A percentile compares a stretch with the other conserved stretches of the same genome.
phyloP scores from a whole-genome alignment of 1,284 basidiomycete genomes.

The Pyrrhoderma lamaoense region DNA sequence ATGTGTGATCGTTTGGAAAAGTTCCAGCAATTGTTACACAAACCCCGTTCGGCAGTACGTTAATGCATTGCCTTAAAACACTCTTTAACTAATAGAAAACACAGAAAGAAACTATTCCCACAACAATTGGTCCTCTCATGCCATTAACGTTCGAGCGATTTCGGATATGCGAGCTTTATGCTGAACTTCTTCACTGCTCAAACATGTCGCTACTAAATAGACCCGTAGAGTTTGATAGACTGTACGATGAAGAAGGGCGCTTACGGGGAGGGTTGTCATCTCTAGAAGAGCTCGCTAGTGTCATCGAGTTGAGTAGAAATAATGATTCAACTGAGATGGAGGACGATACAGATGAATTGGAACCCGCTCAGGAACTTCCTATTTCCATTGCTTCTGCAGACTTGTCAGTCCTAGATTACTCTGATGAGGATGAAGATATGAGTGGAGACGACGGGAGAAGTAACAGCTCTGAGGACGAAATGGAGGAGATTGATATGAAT shows the following conservation, averaged over 20 bases:
- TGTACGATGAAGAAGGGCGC: constrained; percentile 77
- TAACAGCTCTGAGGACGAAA: constrained; percentile 52
- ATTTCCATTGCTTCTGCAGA: constrained; percentile 52
- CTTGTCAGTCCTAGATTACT: constrained; percentile 52
- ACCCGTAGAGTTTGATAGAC: constrained; percentile 51
- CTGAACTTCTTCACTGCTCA: constrained; percentile 94
- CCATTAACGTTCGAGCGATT: constrained; percentile 95
- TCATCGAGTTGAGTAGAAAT: constrained; percentile 58
- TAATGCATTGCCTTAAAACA: neutral
- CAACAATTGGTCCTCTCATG: constrained; percentile 60
- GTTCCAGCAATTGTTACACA: constrained; percentile 65
- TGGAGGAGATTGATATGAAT: constrained; percentile 72
- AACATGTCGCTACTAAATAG: constrained; percentile 97
- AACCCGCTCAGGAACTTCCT: constrained; percentile 67
- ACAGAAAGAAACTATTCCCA: constrained; percentile 59
- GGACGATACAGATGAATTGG: constrained; percentile 52
- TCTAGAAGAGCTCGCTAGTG: constrained; percentile 76
- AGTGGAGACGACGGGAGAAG: constrained; percentile 53
- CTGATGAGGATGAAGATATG: constrained; percentile 75
- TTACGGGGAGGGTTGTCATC: constrained; percentile 75
- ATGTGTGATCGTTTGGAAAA: constrained; percentile 66
- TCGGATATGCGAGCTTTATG: constrained; percentile 96
- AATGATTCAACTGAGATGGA: constrained; percentile 52
- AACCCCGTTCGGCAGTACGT: constrained; percentile 72
- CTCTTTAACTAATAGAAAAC: constrained; percentile 4